Base-by-base conservation (phyloP, 1,139 yeast genomes). In the Suhomyces chickasaworum region DNA sequence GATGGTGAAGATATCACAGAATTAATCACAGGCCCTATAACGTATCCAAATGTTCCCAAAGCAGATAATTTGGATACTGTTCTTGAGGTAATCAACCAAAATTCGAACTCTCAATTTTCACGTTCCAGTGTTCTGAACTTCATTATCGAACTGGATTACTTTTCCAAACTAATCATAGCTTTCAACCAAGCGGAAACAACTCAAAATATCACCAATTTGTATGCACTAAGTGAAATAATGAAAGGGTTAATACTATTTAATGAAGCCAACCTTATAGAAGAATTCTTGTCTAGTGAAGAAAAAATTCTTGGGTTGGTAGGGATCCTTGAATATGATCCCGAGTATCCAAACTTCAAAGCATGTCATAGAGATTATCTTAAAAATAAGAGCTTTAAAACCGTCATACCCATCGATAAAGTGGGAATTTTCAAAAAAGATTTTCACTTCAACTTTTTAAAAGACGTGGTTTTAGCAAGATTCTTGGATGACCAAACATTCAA, bases 281-380 rank as follows among this genome's bases (percentile, higher is more conserved):
- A 77, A 37, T 75, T 91, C 45, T 68, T 89, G 2, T 77, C 78
- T 1, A 53, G 64, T 4, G 93, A 86, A 53, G 78, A 76, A 3
- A 73, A 78, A 46, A 75, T 89, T 30, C 58, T 77, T 55, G 87
- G 88, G 0, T 68, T 88, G 5, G 78, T 86, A 8, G 96, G 96
- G 0, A 86, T 89, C n/a, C 68, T 93, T 41, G 99, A 93, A 63
- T 93, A 91, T 64, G 97, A 91, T 61, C 87, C 95, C 0, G 95
- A 87, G 47, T 88, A 78, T 57, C 96, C 97, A 0, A 75, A 75
- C 18, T 74, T 77, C 53, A 90, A 89, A 64, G 89, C 97, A 2
- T 84, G 87, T 55, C 89, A 89, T 66, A 72, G 97, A 40, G 81
- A 78, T 16, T 84, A 80, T 58, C 65, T 89, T 29, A 61, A 66